These are phyloP conservation scores for Ustilago vetiveriae DNA, from an alignment of 1,284 basidiomycete species.

Conservation along the genomic window DNA sequence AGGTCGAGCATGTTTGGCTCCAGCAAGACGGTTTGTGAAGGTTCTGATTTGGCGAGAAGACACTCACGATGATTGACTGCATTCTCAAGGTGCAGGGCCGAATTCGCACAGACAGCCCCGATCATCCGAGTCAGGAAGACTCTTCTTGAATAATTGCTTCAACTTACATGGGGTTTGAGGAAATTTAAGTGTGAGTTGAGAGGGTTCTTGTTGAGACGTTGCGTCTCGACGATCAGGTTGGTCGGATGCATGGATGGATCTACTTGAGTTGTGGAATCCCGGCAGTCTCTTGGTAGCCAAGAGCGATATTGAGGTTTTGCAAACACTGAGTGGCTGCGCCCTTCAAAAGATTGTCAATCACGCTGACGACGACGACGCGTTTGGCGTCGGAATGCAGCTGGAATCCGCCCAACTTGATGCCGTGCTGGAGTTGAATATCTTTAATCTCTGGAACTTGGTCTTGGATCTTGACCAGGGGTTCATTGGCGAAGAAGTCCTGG, in stretches of 20 bases:
- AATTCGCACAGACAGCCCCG: no score
- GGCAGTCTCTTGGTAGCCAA: slow-evolving; percentile 89
- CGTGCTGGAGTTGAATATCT: slow-evolving; percentile 83
- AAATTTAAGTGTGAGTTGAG: no score
- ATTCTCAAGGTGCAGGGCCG: no score
- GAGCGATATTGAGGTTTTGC: slow-evolving; percentile 94
- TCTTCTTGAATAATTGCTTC: no score
- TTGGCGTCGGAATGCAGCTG: slow-evolving; percentile 90
- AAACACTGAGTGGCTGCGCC: slow-evolving; percentile 97
- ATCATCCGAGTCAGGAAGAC: no score
- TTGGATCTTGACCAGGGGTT: slow-evolving; percentile 77
- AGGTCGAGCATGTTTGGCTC: no score
- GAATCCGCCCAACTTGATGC: slow-evolving; percentile 89
- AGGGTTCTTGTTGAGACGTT: no score
- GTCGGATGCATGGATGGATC: not conserved
- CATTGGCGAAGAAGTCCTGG: slow-evolving; percentile 78
- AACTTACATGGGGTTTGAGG: no score
- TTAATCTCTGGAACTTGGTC: slow-evolving; percentile 79
- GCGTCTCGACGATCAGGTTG: no score
- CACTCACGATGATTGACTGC: no score
- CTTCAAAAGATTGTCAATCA: slow-evolving; percentile 91
- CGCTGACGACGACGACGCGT: slow-evolving; percentile 82
- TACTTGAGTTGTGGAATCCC: slow-evolving; percentile 73
- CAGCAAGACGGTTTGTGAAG: no score
- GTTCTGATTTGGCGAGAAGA: no score